phyloP scores from a whole-genome alignment of 805 yeast species.

The Teunomyces funiuensis region DNA sequence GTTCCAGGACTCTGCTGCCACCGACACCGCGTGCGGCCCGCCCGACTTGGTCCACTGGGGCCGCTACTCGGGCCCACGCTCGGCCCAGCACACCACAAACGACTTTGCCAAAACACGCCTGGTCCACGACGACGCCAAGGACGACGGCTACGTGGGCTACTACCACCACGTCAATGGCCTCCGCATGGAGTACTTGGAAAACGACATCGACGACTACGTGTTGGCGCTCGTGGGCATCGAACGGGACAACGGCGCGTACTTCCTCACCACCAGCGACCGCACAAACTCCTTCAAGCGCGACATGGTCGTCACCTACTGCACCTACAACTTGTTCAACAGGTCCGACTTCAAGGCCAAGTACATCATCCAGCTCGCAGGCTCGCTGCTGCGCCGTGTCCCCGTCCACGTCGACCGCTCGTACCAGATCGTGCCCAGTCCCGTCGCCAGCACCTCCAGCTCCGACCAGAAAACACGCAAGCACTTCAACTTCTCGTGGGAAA shows the following conservation, averaged over 20 bases:
- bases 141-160: conserved; percentile 41
- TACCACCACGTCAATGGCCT: conserved; percentile 42
- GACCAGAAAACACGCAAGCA: not conserved
- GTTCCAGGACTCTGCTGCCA: conserved; percentile 17
- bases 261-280: conserved; percentile 12
- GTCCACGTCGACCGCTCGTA: conserved; percentile 36
- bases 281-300: conserved; percentile 17
- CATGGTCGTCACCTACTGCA: conserved; percentile 55
- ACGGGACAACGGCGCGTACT: conserved; percentile 14
- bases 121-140: conserved; percentile 18
- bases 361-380: conserved; percentile 25
- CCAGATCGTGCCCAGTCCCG: conserved; percentile 26
- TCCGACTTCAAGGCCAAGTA: conserved; percentile 73
- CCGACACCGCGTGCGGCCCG: conserved; percentile 27
- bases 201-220: conserved; percentile 30
- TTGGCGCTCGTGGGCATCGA: conserved; percentile 27
- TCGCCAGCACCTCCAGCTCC: conserved; percentile 7
- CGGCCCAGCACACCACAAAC: conserved; percentile 25
- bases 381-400: conserved; percentile 12
- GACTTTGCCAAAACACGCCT: conserved; percentile 21
- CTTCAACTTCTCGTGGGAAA: conserved; percentile 3
- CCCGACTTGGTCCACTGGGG: conserved; percentile 43
- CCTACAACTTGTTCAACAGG: conserved; percentile 70
- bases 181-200: conserved; percentile 17
- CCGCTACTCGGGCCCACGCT: conserved; percentile 30